Conservation (phyloP, 495 filamentous ascomycete species). For the Parmelia sp. region DNA sequence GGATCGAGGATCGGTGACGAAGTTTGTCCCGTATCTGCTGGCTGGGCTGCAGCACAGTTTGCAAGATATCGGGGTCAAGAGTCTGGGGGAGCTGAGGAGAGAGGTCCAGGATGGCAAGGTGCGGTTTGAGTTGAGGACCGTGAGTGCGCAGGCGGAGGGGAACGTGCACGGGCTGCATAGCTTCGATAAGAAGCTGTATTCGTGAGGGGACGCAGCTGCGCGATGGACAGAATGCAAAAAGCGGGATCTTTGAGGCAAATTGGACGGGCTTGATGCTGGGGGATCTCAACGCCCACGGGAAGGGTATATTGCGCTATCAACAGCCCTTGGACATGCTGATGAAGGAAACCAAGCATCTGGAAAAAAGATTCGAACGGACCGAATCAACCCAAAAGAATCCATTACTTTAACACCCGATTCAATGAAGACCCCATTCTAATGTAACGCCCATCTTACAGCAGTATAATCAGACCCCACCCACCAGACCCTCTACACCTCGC, state of each 20-base stretch:
- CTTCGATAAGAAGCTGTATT: conserved; percentile 99
- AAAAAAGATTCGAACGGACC: too few species aligned
- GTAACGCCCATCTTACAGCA: too few species aligned
- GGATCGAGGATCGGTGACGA: conserved; percentile 74
- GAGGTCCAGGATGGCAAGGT: conserved; percentile 70
- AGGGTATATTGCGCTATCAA: too few species aligned
- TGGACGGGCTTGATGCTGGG: too few species aligned
- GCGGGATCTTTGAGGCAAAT: neutral
- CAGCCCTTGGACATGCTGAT: too few species aligned
- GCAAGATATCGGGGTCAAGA: conserved; percentile 87
- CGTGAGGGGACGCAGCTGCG: conserved; percentile 40
- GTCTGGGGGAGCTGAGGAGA: conserved; percentile 66
- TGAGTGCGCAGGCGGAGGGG: conserved; percentile 91
- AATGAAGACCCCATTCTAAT: too few species aligned
- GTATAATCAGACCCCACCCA: neutral
- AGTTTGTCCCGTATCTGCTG: conserved; percentile 92
- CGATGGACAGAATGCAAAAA: neutral
- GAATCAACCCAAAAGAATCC: too few species aligned
- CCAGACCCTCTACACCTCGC: neutral
- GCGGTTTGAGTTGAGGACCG: conserved; percentile 87
- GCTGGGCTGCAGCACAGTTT: conserved; percentile 94
- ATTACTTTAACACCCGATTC: too few species aligned
- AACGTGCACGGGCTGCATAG: conserved; percentile 93
- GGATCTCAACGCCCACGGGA: too few species aligned
- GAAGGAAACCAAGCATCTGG: too few species aligned